Evolutionary conservation across 495 filamentous ascomycete species (phyloP).

Genomic region (Podospora conica): DNA sequence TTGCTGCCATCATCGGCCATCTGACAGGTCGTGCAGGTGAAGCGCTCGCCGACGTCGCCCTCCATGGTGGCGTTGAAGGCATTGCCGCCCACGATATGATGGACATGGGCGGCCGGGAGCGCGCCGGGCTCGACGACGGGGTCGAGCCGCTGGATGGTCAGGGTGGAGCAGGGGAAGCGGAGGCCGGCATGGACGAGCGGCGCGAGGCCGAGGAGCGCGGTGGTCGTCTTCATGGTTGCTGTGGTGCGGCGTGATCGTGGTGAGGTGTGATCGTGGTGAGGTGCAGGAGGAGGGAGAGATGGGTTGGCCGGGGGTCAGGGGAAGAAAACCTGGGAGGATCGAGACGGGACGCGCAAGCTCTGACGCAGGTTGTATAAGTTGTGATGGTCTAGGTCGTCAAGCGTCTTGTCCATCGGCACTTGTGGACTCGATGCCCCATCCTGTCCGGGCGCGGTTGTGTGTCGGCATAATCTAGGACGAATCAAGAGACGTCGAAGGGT

Average conservation of each 20-base stretch:
- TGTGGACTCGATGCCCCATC: neutral
- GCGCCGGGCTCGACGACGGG: slow-evolving; percentile 38
- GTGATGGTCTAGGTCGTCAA: neutral
- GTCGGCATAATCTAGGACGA: neutral
- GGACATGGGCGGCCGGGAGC: slow-evolving; percentile 39
- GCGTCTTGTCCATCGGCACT: neutral
- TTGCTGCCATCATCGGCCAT: slow-evolving; percentile 25
- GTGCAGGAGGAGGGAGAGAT: neutral
- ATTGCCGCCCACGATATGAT: slow-evolving; percentile 46
- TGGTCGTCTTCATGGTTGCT: slow-evolving; percentile 2
- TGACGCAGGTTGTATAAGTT: neutral
- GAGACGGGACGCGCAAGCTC: neutral
- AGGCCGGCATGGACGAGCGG: slow-evolving; percentile 6
- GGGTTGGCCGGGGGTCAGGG: neutral
- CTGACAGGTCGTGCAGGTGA: slow-evolving; percentile 27
- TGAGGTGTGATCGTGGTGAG: neutral
- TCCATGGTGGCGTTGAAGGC: slow-evolving; percentile 46
- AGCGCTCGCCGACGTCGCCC: slow-evolving; percentile 40
- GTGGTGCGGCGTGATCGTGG: neutral
- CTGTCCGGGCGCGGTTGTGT: too few species aligned
- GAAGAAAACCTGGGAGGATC: neutral
- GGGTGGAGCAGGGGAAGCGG: slow-evolving; percentile 9
- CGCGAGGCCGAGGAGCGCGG: neutral
- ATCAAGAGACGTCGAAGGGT: neutral
- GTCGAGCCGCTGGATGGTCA: slow-evolving; percentile 33